phyloP scores from a whole-genome alignment of 2,329 filamentous ascomycete species.

The Pseudogymnoascus sp. region DNA sequence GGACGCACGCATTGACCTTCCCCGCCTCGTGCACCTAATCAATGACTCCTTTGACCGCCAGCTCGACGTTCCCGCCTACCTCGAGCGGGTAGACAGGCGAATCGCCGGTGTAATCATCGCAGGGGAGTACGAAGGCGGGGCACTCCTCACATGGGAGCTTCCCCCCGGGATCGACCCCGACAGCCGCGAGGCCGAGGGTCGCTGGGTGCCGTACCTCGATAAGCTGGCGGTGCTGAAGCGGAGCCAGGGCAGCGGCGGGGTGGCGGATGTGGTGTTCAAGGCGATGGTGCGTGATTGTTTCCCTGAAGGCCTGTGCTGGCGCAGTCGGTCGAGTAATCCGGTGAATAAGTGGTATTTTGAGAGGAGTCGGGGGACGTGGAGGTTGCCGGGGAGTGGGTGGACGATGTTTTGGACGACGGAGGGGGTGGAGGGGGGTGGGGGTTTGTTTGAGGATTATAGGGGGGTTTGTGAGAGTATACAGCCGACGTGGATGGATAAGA shows the following conservation, averaged over 20 bases:
- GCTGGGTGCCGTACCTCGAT: slow-evolving; percentile 86
- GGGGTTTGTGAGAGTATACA: slow-evolving; percentile 59
- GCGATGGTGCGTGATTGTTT: slow-evolving; percentile 89
- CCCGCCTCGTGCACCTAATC: slow-evolving; percentile 75
- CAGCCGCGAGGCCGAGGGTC: slow-evolving; percentile 42
- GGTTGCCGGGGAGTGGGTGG: slow-evolving; percentile 77
- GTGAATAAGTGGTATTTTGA: slow-evolving; percentile 99
- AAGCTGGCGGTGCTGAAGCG: slow-evolving; percentile 92
- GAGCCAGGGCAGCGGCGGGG: slow-evolving; percentile 81
- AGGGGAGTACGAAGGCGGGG: slow-evolving; percentile 92
- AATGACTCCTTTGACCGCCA: slow-evolving; percentile 87
- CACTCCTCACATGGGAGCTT: slow-evolving; percentile 88
- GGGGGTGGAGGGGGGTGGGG: slow-evolving; percentile 46
- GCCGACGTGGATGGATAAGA: slow-evolving; percentile 56
- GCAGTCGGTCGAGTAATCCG: slow-evolving; percentile 80
- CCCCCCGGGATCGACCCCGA: slow-evolving; percentile 53
- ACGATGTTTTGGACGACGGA: slow-evolving; percentile 97
- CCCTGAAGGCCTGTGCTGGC: slow-evolving; percentile 81
- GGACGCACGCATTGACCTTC: slow-evolving; percentile 73
- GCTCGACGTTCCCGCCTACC: slow-evolving; percentile 75
- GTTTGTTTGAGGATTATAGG: slow-evolving; percentile 60
- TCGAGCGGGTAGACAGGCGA: slow-evolving; percentile 68
- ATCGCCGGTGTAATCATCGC: slow-evolving; percentile 90
- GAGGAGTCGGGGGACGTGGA: slow-evolving; percentile 72
- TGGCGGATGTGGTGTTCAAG: slow-evolving; percentile 94